These are phyloP conservation scores for Tulasnella calospora DNA, from an alignment of 768 basidiomycete species.

Conservation along the genomic window DNA sequence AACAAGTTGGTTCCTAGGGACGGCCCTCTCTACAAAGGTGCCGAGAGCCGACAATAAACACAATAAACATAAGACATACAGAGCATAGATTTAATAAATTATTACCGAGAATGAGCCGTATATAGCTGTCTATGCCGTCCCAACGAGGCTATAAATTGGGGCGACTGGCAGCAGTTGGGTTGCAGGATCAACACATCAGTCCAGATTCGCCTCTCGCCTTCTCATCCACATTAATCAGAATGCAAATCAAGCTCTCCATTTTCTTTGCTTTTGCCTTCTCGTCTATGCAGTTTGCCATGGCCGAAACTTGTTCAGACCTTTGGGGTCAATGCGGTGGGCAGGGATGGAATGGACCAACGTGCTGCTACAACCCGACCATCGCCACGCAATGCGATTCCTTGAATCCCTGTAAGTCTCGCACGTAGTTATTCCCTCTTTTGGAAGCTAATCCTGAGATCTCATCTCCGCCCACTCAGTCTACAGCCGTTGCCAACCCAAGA, in stretches of 20 bases:
- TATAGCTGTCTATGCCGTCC: neutral
- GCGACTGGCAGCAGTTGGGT: neutral
- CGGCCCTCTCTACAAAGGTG: no score
- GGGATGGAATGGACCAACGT: neutral
- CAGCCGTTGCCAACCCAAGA: neutral
- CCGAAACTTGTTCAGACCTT: neutral
- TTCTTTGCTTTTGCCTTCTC: neutral
- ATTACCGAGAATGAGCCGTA: neutral
- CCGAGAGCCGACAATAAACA: no score
- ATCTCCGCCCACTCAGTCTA: neutral
- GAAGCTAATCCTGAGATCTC: neutral
- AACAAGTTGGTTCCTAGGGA: no score
- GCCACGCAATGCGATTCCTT: neutral
- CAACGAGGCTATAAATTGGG: neutral
- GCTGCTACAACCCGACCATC: neutral
- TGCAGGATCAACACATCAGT: neutral
- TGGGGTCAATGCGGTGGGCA: neutral
- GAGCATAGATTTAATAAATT: neutral
- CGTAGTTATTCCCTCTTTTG: neutral
- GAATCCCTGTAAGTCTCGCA: neutral
- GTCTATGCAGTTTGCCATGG: neutral
- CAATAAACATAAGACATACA: no score
- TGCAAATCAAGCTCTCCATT: neutral
- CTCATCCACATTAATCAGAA: neutral
- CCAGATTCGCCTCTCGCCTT: neutral